phyloP scores from a whole-genome alignment of 169 alveolate species.

The Cryptosporidium canis region DNA sequence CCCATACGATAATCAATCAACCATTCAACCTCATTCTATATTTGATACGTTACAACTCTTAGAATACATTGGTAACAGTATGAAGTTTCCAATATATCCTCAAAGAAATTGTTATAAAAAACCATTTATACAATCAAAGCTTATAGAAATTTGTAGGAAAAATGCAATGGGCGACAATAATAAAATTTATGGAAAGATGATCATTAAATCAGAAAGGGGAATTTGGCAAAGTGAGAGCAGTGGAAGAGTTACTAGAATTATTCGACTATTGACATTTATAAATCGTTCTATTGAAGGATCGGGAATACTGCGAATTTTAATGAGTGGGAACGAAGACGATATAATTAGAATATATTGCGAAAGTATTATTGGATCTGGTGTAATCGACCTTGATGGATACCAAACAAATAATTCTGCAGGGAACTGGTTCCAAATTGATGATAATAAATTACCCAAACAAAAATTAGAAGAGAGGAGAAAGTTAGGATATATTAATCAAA shows the following conservation, averaged over 20 bases:
- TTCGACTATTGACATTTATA: slow-evolving; percentile 30
- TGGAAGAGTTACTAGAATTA: slow-evolving; percentile 64
- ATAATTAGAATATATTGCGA: slow-evolving; percentile 43
- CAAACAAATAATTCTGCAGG: not conserved
- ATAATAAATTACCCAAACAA: slow-evolving; percentile 8
- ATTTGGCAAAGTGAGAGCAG: slow-evolving; percentile 65
- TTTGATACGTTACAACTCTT: slow-evolving; percentile 58
- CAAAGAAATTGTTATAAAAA: slow-evolving; percentile 51
- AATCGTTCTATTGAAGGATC: slow-evolving; percentile 59
- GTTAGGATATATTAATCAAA: not conserved
- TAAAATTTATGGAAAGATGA: not conserved
- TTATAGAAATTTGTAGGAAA: slow-evolving; percentile 41
- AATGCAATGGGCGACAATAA: not conserved
- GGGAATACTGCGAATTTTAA: slow-evolving; percentile 45
- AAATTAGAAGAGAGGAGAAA: not conserved
- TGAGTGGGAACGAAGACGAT: slow-evolving; percentile 64
- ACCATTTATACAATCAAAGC: slow-evolving; percentile 43
- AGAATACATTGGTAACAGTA: slow-evolving; percentile 47
- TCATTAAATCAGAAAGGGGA: slow-evolving; percentile 53
- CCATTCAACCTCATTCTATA: slow-evolving; percentile 56
- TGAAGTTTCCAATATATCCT: slow-evolving; percentile 69
- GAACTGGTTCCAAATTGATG: slow-evolving; percentile 46
- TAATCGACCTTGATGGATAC: slow-evolving; percentile 17
- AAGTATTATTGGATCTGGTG: slow-evolving; percentile 22
- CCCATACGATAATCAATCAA: slow-evolving; percentile 52